These are phyloP conservation scores for Curvularia sp. DNA, from an alignment of 2,329 filamentous ascomycete genomes.

Conservation along the genomic window DNA sequence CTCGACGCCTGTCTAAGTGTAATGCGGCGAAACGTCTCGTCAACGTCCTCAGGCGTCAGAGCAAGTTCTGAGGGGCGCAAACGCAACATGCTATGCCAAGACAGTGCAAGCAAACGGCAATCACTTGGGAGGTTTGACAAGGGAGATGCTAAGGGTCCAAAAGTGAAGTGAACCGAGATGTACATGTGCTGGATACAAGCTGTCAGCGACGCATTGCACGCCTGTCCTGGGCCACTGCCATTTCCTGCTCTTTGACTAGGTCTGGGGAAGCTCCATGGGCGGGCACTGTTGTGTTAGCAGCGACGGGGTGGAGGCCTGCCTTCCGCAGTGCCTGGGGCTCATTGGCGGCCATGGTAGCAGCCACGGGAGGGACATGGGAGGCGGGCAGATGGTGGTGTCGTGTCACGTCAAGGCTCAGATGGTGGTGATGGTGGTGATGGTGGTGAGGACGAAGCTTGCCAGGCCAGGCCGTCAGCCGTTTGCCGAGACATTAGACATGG, in stretches of 20 bases:
- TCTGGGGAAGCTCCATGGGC: slow-evolving; percentile 1
- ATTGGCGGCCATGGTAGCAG: not conserved
- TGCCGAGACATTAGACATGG: slow-evolving; percentile 30
- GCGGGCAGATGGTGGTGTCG: not conserved
- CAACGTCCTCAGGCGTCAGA: slow-evolving; percentile 47
- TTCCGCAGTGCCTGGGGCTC: not conserved
- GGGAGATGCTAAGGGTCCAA: slow-evolving; percentile 24
- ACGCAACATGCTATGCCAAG: slow-evolving; percentile 42
- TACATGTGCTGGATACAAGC: not conserved
- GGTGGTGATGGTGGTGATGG: too few relatives aligned
- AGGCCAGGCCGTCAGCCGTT: slow-evolving; percentile 12
- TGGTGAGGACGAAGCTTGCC: not conserved
- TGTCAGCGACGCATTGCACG: not conserved
- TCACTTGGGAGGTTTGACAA: slow-evolving; percentile 12
- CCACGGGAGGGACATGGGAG: not conserved
- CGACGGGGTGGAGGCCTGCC: not conserved
- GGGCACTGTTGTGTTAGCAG: not conserved
- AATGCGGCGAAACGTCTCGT: slow-evolving; percentile 45
- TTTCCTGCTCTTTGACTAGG: not conserved
- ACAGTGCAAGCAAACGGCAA: slow-evolving; percentile 16
- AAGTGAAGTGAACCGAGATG: slow-evolving; percentile 15
- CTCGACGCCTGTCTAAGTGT: slow-evolving; percentile 32
- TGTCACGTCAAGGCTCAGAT: too few relatives aligned
- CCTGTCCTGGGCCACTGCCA: not conserved
- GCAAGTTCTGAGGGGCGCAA: slow-evolving; percentile 48